These are phyloP conservation scores for Ilex paraguariensis DNA, from an alignment of 305 asterid genomes.

Conservation along the genomic window DNA sequence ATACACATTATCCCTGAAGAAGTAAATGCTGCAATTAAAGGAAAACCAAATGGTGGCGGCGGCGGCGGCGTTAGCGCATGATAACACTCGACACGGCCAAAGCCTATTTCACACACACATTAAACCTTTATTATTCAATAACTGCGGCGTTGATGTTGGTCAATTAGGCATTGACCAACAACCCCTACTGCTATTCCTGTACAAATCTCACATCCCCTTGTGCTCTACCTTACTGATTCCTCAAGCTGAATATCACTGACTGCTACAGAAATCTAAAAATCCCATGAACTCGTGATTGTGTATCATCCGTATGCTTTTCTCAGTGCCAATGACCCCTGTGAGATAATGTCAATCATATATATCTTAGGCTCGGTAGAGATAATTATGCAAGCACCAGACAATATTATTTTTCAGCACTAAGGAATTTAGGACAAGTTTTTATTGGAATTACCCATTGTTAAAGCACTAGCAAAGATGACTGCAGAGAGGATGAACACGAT, in stretches of 20 bases:
- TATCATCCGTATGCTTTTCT: conserved; percentile 69
- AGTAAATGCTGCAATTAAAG: no score
- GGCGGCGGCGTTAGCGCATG: neutral
- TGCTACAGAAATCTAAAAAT: conserved; percentile 80
- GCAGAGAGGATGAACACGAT: conserved; percentile 88
- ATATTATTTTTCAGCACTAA: neutral
- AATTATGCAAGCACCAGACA: no score
- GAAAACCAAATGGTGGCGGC: no score
- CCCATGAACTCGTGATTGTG: conserved; percentile 92
- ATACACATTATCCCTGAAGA: no score
- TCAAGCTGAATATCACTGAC: conserved; percentile 33
- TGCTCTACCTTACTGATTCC: neutral
- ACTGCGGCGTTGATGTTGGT: conserved; percentile 15
- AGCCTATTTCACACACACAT: neutral
- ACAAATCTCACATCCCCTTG: neutral
- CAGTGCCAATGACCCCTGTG: conserved; percentile 74
- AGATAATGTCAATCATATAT: neutral
- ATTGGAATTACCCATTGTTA: conserved; percentile 72
- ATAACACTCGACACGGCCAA: neutral
- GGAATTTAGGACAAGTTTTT: neutral
- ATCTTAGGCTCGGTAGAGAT: neutral
- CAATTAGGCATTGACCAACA: conserved; percentile 59
- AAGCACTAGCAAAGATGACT: conserved; percentile 91
- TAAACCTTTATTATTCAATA: neutral
- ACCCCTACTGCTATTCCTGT: conserved; percentile 5